phyloP scores from a whole-genome alignment of 345 rosid species.

The Citrus trifoliata region DNA sequence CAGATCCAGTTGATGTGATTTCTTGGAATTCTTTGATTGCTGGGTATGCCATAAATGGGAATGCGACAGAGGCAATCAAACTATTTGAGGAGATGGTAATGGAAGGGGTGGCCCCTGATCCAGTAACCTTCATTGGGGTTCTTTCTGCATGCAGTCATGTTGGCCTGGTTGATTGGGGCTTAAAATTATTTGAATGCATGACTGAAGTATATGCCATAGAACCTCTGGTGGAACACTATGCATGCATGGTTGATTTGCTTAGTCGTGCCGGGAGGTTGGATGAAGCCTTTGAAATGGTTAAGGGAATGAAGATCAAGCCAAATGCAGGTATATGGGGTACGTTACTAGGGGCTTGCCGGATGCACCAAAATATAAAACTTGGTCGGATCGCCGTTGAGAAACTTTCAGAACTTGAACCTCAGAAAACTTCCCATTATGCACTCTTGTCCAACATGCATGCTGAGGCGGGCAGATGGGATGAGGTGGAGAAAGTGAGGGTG shows the following conservation, averaged over 20 bases:
- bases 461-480: conserved; percentile 14
- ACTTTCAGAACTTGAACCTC: conserved; percentile 6
- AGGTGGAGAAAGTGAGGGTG: conserved; percentile 8
- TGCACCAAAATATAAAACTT: background rate
- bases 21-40: conserved; percentile 46
- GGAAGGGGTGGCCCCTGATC: conserved; percentile 7
- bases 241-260: conserved; percentile 6
- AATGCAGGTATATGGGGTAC: conserved; percentile 6
- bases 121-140: background rate
- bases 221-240: conserved; percentile 4
- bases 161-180: conserved; percentile 7
- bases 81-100: conserved; percentile 31
- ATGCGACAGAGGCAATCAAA: conserved; percentile 31
- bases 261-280: background rate
- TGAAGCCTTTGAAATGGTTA: conserved; percentile 5
- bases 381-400: background rate
- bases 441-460: conserved; percentile 12
- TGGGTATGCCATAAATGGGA: conserved; percentile 40
- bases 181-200: background rate
- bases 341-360: background rate
- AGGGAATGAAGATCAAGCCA: conserved; percentile 2
- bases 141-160: conserved; percentile 4
- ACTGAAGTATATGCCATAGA: background rate
- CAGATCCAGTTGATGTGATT: conserved; percentile 18
- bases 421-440: background rate